Base-by-base conservation (phyloP, 2,329 filamentous ascomycete genomes). In the Cytospora piceicola region DNA sequence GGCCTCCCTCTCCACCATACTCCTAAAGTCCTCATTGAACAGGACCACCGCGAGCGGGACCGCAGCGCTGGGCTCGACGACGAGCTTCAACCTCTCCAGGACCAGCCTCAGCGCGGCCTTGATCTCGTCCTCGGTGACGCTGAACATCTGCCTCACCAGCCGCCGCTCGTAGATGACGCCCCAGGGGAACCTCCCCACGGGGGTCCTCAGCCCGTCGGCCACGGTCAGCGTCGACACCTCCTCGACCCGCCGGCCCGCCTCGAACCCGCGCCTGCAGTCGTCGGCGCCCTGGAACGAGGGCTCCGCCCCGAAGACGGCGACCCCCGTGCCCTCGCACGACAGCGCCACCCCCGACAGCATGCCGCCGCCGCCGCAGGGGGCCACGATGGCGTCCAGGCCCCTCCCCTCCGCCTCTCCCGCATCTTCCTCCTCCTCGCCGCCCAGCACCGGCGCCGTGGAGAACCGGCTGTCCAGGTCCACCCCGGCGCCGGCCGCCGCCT, bases 281-380 rank as follows among this genome's bases (percentile, higher is more conserved):
- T 98, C 93, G 0, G 88, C 94, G 58, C 93, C 94, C 73, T 96
- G 79, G 73, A 90, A 92, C 27, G 81, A 85, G 0, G 95, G 94
- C 79, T 98, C 95, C 0, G 93, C 90, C 24, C 93, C 94, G 76
- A 95, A 98, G 1, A 97, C 93, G 0, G 78, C 78, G 60, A 91
- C 91, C 0, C 87, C 85, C 0, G 91, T 94, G 27, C 86, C 87
- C 55, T 89, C 83, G 71, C 90, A 88, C 69, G 89, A 90, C 4
- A 94, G 88, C 12, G 94, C 93, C 9, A 93, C 88, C 54, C 94
- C 94, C 0, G 88, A 88, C 30, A 97, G 86, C 83, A 98, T 88
- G 3, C 95, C 94, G 9, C 94, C 95, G 29, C 95, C 94, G 29
- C 94, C 93, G 73, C 93, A 89, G 0, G 94, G 94, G 0, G 92